phyloP scores from a whole-genome alignment of 768 basidiomycete genomes.

The Chalciporus sphaerocephalus region DNA sequence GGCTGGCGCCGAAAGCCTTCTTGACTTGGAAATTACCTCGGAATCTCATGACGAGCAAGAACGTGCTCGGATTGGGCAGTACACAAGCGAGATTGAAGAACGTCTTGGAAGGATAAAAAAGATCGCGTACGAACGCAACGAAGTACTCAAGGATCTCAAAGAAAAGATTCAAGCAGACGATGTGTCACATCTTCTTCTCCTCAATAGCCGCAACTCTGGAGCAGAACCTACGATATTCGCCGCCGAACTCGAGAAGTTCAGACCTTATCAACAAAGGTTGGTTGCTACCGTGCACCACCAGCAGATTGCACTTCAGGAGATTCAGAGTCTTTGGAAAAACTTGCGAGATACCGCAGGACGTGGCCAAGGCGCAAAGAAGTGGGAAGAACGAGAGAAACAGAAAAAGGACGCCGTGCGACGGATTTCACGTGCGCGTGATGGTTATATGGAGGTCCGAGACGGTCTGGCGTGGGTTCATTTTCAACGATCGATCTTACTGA shows the following conservation, averaged over 20 bases:
- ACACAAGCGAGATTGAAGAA: constrained; percentile 75
- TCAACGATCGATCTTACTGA: not conserved
- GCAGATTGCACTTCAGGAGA: constrained; percentile 66
- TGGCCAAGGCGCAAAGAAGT: constrained; percentile 71
- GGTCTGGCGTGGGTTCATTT: constrained; percentile 65
- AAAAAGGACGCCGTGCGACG: constrained; percentile 71
- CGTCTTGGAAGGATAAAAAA: constrained; percentile 72
- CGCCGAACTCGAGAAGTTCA: constrained; percentile 92
- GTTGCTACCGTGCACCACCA: constrained; percentile 76
- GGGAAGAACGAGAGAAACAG: constrained; percentile 76
- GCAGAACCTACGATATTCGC: constrained; percentile 89
- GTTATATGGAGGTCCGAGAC: constrained; percentile 82
- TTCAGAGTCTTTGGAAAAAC: constrained; percentile 66
- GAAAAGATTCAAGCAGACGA: constrained; percentile 98
- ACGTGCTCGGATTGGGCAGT: constrained; percentile 57
- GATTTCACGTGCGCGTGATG: constrained; percentile 73
- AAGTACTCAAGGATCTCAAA: constrained; percentile 90
- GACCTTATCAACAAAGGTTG: constrained; percentile 82
- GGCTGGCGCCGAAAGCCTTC: constrained; percentile 41
- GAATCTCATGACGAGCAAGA: constrained; percentile 65
- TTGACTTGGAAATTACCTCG: constrained; percentile 70
- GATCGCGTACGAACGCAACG: constrained; percentile 78
- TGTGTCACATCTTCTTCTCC: constrained; percentile 88
- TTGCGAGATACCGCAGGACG: constrained; percentile 72
- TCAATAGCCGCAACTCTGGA: constrained; percentile 80